Evolutionary conservation across 805 yeast species (phyloP).

Genomic region (Alloascoidea hylecoeti): DNA sequence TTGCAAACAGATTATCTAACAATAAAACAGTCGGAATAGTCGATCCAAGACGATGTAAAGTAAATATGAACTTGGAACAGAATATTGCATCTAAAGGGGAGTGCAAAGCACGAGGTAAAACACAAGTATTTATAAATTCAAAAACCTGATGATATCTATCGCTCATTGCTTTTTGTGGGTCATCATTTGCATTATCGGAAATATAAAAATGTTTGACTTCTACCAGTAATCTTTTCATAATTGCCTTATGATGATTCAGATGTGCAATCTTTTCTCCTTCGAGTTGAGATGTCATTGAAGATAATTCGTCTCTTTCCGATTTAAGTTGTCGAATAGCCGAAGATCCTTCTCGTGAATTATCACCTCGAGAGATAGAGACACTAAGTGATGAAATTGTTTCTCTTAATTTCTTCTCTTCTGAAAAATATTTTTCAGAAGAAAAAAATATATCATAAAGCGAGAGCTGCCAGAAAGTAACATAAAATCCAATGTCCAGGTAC

Average conservation of each 20-base stretch:
- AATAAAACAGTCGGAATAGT: slow-evolving; percentile 24
- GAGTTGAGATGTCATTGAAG: slow-evolving; percentile 2
- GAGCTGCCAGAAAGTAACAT: slow-evolving; percentile 57
- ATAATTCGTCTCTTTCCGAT: background rate
- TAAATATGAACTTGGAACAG: slow-evolving; percentile 44
- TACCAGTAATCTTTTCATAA: slow-evolving; percentile 12
- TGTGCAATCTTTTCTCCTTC: slow-evolving; percentile 30
- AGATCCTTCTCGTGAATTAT: slow-evolving; percentile 3
- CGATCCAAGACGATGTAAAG: slow-evolving; percentile 27
- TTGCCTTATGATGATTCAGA: slow-evolving; percentile 19
- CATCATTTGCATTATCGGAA: slow-evolving; percentile 2
- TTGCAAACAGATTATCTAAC: slow-evolving; percentile 31
- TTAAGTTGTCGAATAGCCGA: slow-evolving; percentile 5
- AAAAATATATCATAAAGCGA: slow-evolving; percentile 58
- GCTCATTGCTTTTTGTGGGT: background rate
- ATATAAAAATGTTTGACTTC: slow-evolving; percentile 6
- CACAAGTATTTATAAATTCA: slow-evolving; percentile 53
- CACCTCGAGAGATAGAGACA: slow-evolving; percentile 2
- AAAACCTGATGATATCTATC: slow-evolving; percentile 19
- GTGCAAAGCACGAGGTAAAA: slow-evolving; percentile 63
- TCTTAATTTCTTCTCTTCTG: slow-evolving; percentile 26
- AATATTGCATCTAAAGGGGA: slow-evolving; percentile 77
- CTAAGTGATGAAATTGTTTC: slow-evolving; percentile 12
- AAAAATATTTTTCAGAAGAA: slow-evolving; percentile 32
- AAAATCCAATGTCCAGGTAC: slow-evolving; percentile 25